phyloP scores from a whole-genome alignment of 1,139 yeast species.

The Hyphopichia pseudoburtonii region DNA sequence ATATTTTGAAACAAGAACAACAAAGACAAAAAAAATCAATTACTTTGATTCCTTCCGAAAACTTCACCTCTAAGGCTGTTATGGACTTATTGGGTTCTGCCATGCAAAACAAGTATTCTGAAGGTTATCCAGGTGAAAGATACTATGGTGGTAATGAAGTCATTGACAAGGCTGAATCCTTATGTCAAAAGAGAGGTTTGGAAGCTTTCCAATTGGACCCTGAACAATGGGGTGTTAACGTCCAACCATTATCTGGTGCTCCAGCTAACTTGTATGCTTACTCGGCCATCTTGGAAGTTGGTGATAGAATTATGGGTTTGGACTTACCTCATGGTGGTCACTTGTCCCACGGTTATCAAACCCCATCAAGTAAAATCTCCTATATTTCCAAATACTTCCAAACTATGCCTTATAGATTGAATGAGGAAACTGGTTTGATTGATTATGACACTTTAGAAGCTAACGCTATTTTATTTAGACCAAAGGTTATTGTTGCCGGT shows the following conservation, averaged over 20 bases:
- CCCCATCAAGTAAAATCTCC: constrained; percentile 83
- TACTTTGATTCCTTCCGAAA: constrained; percentile 91
- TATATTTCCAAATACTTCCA: constrained; percentile 91
- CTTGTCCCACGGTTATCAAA: constrained; percentile 93
- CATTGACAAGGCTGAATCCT: constrained; percentile 84
- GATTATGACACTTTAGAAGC: constrained; percentile 88
- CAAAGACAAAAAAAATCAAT: constrained; percentile 85
- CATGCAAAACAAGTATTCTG: constrained; percentile 98
- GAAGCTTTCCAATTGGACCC: constrained; percentile 78
- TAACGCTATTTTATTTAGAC: constrained; percentile 85
- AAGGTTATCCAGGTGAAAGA: constrained; percentile 97
- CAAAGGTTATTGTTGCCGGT: constrained; percentile 93
- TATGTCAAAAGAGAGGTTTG: constrained; percentile 90
- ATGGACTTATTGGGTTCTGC: constrained; percentile 93
- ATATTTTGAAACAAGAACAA: constrained; percentile 70
- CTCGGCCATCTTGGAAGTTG: constrained; percentile 86
- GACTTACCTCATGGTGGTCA: constrained; percentile 98
- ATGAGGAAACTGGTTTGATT: constrained; percentile 81
- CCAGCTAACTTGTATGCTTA: constrained; percentile 95
- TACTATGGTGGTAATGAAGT: constrained; percentile 96
- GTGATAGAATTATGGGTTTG: constrained; percentile 93
- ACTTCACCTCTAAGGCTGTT: constrained; percentile 91
- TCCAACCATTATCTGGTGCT: constrained; percentile 91
- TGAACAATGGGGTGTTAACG: constrained; percentile 92
- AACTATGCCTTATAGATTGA: constrained; percentile 93